phyloP scores from a whole-genome alignment of 495 filamentous ascomycete species.

The Talaromyces wortmannii region DNA sequence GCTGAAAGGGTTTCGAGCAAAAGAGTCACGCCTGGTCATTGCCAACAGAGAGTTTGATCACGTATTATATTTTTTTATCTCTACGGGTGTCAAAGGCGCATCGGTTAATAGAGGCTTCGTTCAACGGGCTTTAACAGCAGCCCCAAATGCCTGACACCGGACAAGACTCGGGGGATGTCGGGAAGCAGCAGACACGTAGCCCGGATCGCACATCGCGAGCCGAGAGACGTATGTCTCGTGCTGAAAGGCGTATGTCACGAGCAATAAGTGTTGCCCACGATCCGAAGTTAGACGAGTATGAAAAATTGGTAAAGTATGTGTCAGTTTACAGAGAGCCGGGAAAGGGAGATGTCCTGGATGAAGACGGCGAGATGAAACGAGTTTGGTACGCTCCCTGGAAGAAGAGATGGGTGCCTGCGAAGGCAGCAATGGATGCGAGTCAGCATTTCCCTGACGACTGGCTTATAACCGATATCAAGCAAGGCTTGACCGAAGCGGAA shows the following conservation, averaged over 20 bases:
- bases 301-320: slow-evolving; percentile 55
- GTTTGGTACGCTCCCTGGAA: slow-evolving; percentile 53
- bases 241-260: slow-evolving; percentile 15
- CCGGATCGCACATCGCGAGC: not conserved
- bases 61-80: too few species aligned
- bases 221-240: slow-evolving; percentile 29
- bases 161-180: not conserved
- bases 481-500: slow-evolving; percentile 49
- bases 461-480: slow-evolving; percentile 61
- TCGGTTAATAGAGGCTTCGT: not conserved
- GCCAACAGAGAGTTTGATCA: too few species aligned
- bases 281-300: slow-evolving; percentile 43
- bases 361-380: slow-evolving; percentile 25
- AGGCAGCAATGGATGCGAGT: slow-evolving; percentile 18
- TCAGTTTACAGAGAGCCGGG: slow-evolving; percentile 52
- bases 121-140: not conserved
- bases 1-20: too few species aligned
- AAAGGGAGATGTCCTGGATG: slow-evolving; percentile 14
- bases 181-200: slow-evolving; percentile 1
- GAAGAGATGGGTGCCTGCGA: slow-evolving; percentile 44
- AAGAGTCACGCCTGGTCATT: too few species aligned
- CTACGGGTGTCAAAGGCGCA: too few species aligned
- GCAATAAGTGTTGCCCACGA: slow-evolving; percentile 15
- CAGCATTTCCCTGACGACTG: slow-evolving; percentile 59
- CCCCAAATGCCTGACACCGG: not conserved